Conservation (phyloP, 225 moss, liverwort and hornwort species). For the Takakia lepidozioides region DNA sequence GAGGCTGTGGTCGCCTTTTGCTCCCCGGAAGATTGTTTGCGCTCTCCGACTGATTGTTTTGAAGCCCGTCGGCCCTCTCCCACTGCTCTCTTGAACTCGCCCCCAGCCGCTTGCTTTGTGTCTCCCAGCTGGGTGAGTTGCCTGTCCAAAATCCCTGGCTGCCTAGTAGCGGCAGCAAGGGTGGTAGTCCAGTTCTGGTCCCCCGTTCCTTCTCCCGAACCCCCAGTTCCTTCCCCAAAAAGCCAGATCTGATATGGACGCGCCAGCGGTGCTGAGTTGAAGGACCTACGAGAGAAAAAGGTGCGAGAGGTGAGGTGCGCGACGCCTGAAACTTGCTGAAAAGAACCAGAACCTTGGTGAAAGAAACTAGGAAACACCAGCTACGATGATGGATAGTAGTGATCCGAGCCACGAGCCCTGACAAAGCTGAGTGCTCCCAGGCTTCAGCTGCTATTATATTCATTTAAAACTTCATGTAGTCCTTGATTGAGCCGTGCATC, state of each 20-base stretch:
- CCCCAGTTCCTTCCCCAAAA: constrained; percentile 56
- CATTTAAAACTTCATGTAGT: constrained; percentile 18
- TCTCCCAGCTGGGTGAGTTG: constrained; percentile 11
- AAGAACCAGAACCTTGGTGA: too few species aligned
- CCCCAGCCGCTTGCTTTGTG: constrained; percentile 3
- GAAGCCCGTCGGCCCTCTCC: constrained; percentile 11
- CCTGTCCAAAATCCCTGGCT: constrained; percentile 18
- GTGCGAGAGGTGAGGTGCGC: neutral
- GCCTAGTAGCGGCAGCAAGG: constrained; percentile 7
- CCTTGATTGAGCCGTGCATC: constrained; percentile 7
- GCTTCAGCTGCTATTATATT: neutral
- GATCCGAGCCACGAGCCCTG: neutral
- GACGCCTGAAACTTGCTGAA: neutral
- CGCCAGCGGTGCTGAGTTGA: constrained; percentile 60
- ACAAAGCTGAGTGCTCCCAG: neutral
- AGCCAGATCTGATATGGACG: constrained; percentile 53
- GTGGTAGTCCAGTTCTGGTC: constrained; percentile 16
- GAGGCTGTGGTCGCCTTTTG: constrained; percentile 4
- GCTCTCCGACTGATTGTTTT: constrained; percentile 8
- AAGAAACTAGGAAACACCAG: neutral
- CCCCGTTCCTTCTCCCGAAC: constrained; percentile 35
- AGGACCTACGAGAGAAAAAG: constrained; percentile 24
- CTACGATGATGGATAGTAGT: neutral
- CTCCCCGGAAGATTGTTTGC: neutral
- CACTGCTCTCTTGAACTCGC: constrained; percentile 20